Base-by-base conservation (phyloP, 1,284 basidiomycete species). In the Cutaneotrichosporon sp. region DNA sequence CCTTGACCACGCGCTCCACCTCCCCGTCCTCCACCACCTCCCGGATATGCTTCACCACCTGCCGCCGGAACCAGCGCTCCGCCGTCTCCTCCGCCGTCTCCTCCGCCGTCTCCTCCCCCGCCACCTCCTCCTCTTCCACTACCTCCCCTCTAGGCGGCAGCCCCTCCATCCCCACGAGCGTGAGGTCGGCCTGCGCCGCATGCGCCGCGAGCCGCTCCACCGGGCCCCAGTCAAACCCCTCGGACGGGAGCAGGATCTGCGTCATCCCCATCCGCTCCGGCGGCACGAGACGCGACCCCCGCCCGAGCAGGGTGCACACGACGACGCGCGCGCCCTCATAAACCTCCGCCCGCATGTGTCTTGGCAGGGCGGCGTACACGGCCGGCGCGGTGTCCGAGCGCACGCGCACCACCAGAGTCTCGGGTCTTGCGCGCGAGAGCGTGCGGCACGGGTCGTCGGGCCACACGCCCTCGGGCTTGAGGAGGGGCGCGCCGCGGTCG, bases 381-480 rank as follows among this genome's bases (percentile, higher is more conserved):
- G 20, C 51, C 11, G 38, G 10, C 6, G 22, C 33, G 34, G 42
- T 14, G 22, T 53, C 34, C 3, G 11, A 16, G 22, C 34, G 51
- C 20, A 33, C 22, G 6, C 51, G n/a, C 20, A 53, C 34, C 7
- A 53, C 51, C 4, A 53, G 10, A 4, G 11, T 38, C 4, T 36
- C 34, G 5, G 51, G 51, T 4, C 51, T 22, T 1, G 20, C 11
- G 13, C 34, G 20, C 2, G 51, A 53, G 34, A 53, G 34, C 7
- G 51, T 53, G 20, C 33, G 33, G 22, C 51, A 53, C 24, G 51
- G 51, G 31, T 53, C 51, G 51, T 38, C 51, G 4, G 51, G 51
- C 51, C 51, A 53, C 3, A 33, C 20, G 16, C 33, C n/a, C 20
- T 27, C 47, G 14, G 46, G n/a, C 16, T 53, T 53, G 24, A 14